These are phyloP conservation scores for Graphilbum sp. DNA, from an alignment of 2,329 filamentous ascomycete genomes.

Conservation along the genomic window DNA sequence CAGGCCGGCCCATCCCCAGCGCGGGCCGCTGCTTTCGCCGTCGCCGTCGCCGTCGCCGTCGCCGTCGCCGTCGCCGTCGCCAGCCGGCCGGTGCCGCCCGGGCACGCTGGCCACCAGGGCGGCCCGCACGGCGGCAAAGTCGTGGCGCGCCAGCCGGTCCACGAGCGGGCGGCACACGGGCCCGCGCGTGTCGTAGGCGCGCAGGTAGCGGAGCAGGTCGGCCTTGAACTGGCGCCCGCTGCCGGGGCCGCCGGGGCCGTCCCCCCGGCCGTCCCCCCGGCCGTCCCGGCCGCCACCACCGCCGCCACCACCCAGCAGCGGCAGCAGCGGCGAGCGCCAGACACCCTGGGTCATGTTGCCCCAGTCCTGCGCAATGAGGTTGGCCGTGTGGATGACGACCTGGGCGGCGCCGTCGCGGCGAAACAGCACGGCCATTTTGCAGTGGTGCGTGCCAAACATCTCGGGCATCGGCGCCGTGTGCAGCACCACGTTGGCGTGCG, in stretches of 20 bases:
- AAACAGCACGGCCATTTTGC: conserved; percentile 77
- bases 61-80: conserved; percentile 19
- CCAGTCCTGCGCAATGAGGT: conserved; percentile 84
- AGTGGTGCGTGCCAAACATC: conserved; percentile 70
- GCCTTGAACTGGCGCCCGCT: conserved; percentile 56
- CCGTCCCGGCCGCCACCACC: conserved; percentile 6
- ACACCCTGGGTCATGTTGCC: conserved; percentile 72
- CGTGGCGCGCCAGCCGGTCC: conserved; percentile 40
- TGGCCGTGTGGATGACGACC: conserved; percentile 74
- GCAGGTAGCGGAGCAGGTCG: conserved; percentile 58
- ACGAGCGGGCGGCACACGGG: conserved; percentile 37
- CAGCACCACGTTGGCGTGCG: conserved; percentile 51
- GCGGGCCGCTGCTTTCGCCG: too few species aligned
- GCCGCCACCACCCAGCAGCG: conserved; percentile 20
- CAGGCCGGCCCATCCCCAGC: conserved; percentile 65
- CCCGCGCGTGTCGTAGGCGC: conserved; percentile 45
- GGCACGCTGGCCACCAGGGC: conserved; percentile 68
- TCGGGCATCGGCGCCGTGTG: conserved; percentile 67
- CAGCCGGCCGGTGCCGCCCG: conserved; percentile 35
- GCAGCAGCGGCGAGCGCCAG: conserved; percentile 61
- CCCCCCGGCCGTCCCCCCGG: conserved; percentile 9
- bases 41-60: neutral
- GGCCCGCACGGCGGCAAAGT: conserved; percentile 54
- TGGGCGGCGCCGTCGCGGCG: conserved; percentile 62
- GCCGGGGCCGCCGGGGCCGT: conserved; percentile 19